A percentile compares a stretch with the other conserved stretches of the same genome.
Evolutionary conservation across 345 rosid genomes (phyloP).

Genomic region (Ceriops tagal): DNA sequence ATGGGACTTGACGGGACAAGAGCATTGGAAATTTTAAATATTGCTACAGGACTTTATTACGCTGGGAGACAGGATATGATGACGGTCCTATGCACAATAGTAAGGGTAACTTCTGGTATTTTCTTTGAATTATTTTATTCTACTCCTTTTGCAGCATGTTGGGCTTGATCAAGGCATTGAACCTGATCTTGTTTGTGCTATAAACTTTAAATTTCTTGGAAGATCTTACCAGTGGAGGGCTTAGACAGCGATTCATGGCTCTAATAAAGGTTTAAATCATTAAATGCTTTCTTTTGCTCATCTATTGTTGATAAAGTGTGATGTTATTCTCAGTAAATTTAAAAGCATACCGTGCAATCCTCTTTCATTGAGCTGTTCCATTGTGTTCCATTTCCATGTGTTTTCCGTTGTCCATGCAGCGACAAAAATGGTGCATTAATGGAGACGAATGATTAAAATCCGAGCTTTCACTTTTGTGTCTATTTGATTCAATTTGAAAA

Average conservation of each 20-base stretch:
- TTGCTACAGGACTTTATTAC: slow-evolving; percentile 91
- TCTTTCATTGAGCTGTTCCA: too few relatives aligned
- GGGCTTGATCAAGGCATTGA: slow-evolving; percentile 81
- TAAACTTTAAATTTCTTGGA: slow-evolving; percentile 71
- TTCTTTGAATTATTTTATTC: not conserved
- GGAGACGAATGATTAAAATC: too few relatives aligned
- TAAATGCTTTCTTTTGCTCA: not conserved
- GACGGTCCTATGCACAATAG: slow-evolving; percentile 63
- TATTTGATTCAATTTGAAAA: too few relatives aligned
- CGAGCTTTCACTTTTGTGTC: too few relatives aligned
- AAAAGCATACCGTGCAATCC: not conserved
- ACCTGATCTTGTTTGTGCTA: slow-evolving; percentile 48
- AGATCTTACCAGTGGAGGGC: slow-evolving; percentile 66
- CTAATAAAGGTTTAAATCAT: slow-evolving; percentile 30
- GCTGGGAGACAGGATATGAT: slow-evolving; percentile 78
- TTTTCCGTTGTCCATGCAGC: too few relatives aligned
- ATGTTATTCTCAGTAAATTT: not conserved
- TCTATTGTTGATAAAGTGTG: not conserved
- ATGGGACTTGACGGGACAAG: slow-evolving; percentile 81
- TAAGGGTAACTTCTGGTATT: slow-evolving; percentile 48
- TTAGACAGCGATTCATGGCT: slow-evolving; percentile 41
- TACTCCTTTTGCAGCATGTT: slow-evolving; percentile 53
- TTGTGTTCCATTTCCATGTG: too few relatives aligned
- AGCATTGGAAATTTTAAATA: slow-evolving; percentile 68
- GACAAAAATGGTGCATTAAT: too few relatives aligned